phyloP scores from a whole-genome alignment of 352 stramenopile genomes.

The Plasmopara viticola region DNA sequence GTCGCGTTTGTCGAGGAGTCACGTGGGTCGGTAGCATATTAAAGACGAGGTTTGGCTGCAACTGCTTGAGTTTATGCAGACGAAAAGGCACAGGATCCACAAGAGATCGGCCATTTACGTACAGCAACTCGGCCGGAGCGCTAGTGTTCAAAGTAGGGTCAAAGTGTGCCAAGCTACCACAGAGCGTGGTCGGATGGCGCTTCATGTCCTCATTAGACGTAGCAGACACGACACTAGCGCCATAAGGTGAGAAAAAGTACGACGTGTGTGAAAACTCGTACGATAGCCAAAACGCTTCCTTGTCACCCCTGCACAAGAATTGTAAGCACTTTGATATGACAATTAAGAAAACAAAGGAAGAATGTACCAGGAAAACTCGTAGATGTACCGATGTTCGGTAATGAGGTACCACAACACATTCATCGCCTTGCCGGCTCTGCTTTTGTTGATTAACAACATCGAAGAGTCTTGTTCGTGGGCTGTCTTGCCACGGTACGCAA shows the following conservation, averaged over 20 bases:
- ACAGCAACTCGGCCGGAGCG: slow-evolving; percentile 25
- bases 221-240: slow-evolving; percentile 41
- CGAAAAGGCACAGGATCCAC: slow-evolving; percentile 36
- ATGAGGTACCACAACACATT: slow-evolving; percentile 67
- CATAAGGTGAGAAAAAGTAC: slow-evolving; percentile 68
- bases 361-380: slow-evolving; percentile 41
- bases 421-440: slow-evolving; percentile 31
- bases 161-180: slow-evolving; percentile 63
- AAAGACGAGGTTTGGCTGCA: slow-evolving; percentile 35
- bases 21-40: slow-evolving; percentile 45
- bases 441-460: slow-evolving; percentile 66
- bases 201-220: slow-evolving; percentile 47
- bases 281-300: slow-evolving; percentile 72
- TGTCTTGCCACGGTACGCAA: slow-evolving; percentile 35
- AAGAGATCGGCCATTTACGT: slow-evolving; percentile 38
- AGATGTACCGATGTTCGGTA: slow-evolving; percentile 52
- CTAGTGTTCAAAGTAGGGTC: slow-evolving; percentile 22
- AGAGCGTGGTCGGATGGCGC: slow-evolving; percentile 50
- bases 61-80: slow-evolving; percentile 20
- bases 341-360: neutral
- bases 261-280: slow-evolving; percentile 43
- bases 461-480: slow-evolving; percentile 70
- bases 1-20: slow-evolving; percentile 27
- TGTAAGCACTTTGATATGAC: neutral
- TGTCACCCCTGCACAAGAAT: slow-evolving; percentile 32